Conservation (phyloP, 1,139 yeast genomes). For the Candida anutae region DNA sequence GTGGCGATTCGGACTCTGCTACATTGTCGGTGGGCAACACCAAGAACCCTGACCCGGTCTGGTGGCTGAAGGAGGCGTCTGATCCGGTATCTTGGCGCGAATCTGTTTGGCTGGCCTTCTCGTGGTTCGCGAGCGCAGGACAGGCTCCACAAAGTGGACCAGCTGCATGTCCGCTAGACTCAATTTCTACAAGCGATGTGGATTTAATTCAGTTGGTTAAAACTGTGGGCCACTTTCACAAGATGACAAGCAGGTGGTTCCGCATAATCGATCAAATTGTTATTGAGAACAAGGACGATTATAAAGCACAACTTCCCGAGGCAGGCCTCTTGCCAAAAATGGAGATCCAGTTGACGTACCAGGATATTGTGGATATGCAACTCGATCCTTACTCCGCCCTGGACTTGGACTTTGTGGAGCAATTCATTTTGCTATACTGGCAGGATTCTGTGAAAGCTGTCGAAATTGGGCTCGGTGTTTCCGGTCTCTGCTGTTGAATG, state of each 20-base stretch:
- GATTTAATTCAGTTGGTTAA: constrained; percentile 21
- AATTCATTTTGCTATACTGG: constrained; percentile 54
- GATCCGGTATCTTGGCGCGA: constrained; percentile 59
- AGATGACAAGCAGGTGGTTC: constrained; percentile 40
- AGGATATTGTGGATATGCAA: constrained; percentile 65
- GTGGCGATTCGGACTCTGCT: constrained; percentile 7
- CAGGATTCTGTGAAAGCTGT: constrained; percentile 24
- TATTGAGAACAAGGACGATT: constrained; percentile 12
- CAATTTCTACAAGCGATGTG: constrained; percentile 1
- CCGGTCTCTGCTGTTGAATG: constrained; percentile 21
- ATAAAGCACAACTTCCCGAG: too few relatives aligned
- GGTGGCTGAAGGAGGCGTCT: constrained; percentile 39
- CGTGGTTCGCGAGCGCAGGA: constrained; percentile 88
- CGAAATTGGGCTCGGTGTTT: constrained; percentile 25
- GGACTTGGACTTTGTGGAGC: constrained; percentile 50
- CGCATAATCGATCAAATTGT: constrained; percentile 30
- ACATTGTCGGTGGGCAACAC: constrained; percentile 3
- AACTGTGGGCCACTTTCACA: constrained; percentile 50
- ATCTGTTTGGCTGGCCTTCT: constrained; percentile 60
- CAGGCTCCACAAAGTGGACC: constrained; percentile 16
- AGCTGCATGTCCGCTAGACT: not conserved
- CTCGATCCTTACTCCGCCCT: constrained; percentile 59
- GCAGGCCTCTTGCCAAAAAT: constrained; percentile 9
- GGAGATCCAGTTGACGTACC: constrained; percentile 36
- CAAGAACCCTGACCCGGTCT: constrained; percentile 25